Percentiles rank a stretch among this genome's conserved stretches.
Evolutionary conservation across 2,329 filamentous ascomycete species (phyloP).

Genomic region (Calonectria pseudoreteaudii): DNA sequence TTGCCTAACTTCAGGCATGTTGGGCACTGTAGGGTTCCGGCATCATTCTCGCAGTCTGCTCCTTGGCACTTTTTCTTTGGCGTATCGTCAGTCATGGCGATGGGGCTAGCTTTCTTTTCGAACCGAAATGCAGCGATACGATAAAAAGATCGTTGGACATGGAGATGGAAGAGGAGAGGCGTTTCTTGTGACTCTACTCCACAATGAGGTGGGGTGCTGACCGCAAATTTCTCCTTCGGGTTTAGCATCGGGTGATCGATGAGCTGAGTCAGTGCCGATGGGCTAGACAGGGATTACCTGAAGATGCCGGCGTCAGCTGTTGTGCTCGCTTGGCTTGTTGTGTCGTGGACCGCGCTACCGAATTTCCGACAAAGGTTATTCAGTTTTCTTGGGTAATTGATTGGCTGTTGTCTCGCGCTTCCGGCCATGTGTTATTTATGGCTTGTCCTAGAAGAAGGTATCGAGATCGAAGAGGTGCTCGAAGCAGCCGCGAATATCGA

Average conservation of each 20-base stretch:
- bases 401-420: not conserved
- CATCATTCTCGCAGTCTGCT: slow-evolving; percentile 86
- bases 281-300: not conserved
- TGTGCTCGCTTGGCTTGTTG: not conserved
- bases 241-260: not conserved
- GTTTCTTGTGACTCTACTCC: not conserved
- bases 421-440: too few relatives aligned
- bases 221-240: not conserved
- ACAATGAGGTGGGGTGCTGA: not conserved
- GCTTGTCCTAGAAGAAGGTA: too few relatives aligned
- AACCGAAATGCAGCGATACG: not conserved
- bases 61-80: slow-evolving; percentile 81
- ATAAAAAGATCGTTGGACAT: not conserved
- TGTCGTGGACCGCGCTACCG: not conserved
- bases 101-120: not conserved
- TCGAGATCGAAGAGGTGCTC: too few relatives aligned
- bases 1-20: slow-evolving; percentile 91
- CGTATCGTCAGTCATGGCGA: slow-evolving; percentile 27
- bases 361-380: not conserved
- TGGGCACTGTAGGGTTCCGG: slow-evolving; percentile 89
- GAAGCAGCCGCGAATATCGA: too few relatives aligned
- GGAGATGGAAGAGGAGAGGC: not conserved
- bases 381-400: not conserved
- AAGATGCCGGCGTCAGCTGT: not conserved
- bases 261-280: not conserved